Evolutionary conservation across 1,284 basidiomycete genomes (phyloP).

Genomic region (Vanrija pseudolonga): DNA sequence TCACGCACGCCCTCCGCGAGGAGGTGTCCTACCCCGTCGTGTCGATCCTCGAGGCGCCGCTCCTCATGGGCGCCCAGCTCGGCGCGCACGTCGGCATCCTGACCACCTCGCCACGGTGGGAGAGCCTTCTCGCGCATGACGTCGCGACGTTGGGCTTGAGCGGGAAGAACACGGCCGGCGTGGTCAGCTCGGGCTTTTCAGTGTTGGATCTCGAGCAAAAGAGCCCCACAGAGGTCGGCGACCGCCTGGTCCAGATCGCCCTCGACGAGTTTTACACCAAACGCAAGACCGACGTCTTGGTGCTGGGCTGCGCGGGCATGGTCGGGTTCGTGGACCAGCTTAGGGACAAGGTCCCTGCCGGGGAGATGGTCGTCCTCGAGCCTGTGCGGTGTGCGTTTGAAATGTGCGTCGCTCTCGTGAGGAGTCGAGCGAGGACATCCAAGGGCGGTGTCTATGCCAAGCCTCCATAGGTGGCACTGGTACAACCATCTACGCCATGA

Average conservation of each 20-base stretch:
- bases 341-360: slow-evolving; percentile 25
- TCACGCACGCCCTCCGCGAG: slow-evolving; percentile 51
- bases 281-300: slow-evolving; percentile 49
- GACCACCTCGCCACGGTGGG: slow-evolving; percentile 55
- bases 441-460: slow-evolving; percentile 29
- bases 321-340: slow-evolving; percentile 52
- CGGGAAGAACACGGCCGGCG: slow-evolving; percentile 48
- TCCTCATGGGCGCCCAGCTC: slow-evolving; percentile 40
- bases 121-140: slow-evolving; percentile 49
- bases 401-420: slow-evolving; percentile 25
- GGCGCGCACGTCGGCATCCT: slow-evolving; percentile 53
- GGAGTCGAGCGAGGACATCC: slow-evolving; percentile 25
- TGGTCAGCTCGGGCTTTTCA: slow-evolving; percentile 52
- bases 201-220: slow-evolving; percentile 52
- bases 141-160: slow-evolving; percentile 37
- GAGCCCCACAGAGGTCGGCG: slow-evolving; percentile 44
- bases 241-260: slow-evolving; percentile 42
- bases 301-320: slow-evolving; percentile 57
- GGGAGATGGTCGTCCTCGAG: slow-evolving; percentile 50
- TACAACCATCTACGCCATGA: no score
- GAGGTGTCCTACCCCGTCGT: slow-evolving; percentile 47
- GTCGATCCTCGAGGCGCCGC: slow-evolving; percentile 55
- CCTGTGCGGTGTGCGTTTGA: slow-evolving; percentile 49
- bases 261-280: slow-evolving; percentile 30
- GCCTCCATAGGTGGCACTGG: neutral